Evolutionary conservation across 495 filamentous ascomycete genomes (phyloP), one percentile per base, ranked within the genome.

Genomic region (Thermothielavioides terrestris): DNA sequence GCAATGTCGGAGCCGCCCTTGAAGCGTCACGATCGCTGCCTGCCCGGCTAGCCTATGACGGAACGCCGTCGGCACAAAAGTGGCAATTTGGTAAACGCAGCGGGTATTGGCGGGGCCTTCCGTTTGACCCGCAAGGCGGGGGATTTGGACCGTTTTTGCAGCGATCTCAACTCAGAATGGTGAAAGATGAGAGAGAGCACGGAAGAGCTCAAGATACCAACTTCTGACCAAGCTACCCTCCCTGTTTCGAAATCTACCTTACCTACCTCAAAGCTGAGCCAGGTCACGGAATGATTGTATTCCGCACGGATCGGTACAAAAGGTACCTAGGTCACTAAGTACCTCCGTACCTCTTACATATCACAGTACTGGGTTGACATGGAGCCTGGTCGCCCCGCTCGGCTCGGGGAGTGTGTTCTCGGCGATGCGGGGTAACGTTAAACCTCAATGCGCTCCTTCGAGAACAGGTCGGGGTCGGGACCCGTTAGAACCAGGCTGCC

Each of bases 401-500:
- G n/a, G 52, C 48, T 43, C 20, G 38, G 49, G 41, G 53, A n/a
- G n/a, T n/a, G 46, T 58, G 42, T 34, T 58, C 59, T 62, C 37
- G 17, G 32, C 20, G 18, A 34, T 52, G 57, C 57, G 58, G 60
- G 58, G 49, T 45, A 58, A 18, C 7, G 23, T 42, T 56, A 49
- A 30, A n/a, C 21, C 28, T 35, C 22, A 20, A 22, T 26, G 21
- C 12, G 28, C 21, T 14, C 50, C 37, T 49, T 55, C 56, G 31
- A 50, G 53, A 51, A 54, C 55, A 54, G 48, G 31, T 6, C 31
- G 31, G 31, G 32, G 23, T 31, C 42, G 17, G 28, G 17, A 50
- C 40, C 54, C 52, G 57, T 54, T 45, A 55, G 57, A 53, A 50
- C 14, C 49, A 54, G 57, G 57, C 55, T 57, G 62, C 62, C 62